Evolutionary conservation across 768 basidiomycete genomes (phyloP).

Genomic region (Phlegmacium glaucopus): DNA sequence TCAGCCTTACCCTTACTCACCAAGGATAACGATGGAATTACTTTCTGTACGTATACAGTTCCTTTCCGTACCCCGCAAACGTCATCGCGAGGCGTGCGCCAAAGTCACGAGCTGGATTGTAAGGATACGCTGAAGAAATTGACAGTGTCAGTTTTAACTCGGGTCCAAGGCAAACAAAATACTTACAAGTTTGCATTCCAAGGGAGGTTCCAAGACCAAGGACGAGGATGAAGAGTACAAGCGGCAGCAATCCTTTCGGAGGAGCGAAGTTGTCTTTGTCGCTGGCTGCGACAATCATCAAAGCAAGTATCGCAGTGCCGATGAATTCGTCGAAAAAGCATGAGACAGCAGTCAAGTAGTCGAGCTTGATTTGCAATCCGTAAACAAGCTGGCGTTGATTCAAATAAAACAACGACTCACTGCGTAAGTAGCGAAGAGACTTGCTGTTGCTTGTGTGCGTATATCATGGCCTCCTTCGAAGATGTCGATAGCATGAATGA

Average conservation of each 20-base stretch:
- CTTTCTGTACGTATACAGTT: conserved; percentile 39
- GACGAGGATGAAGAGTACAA: conserved; percentile 52
- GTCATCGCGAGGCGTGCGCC: conserved; percentile 70
- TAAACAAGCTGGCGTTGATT: not conserved
- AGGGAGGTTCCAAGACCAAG: conserved; percentile 55
- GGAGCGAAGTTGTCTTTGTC: conserved; percentile 54
- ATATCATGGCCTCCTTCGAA: conserved; percentile 52
- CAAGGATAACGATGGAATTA: too few species aligned
- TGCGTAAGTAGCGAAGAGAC: conserved; percentile 58
- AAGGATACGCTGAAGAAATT: conserved; percentile 42
- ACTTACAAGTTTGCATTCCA: conserved; percentile 57
- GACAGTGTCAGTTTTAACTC: not conserved
- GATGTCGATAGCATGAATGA: conserved; percentile 61
- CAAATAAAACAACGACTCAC: conserved; percentile 32
- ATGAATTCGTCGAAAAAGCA: conserved; percentile 50
- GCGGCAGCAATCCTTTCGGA: conserved; percentile 42
- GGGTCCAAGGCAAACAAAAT: conserved; percentile 3
- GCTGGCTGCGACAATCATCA: conserved; percentile 49
- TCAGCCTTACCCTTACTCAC: too few species aligned
- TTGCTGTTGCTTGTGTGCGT: conserved; percentile 53
- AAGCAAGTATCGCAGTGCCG: conserved; percentile 51
- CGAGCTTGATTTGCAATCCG: not conserved
- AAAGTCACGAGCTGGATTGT: conserved; percentile 67
- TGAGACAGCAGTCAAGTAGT: too few species aligned
- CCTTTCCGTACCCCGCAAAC: conserved; percentile 65